Evolutionary conservation across 768 basidiomycete species (phyloP), one percentile per base, ranked within the genome.

Genomic region (Scleroderma bovista): DNA sequence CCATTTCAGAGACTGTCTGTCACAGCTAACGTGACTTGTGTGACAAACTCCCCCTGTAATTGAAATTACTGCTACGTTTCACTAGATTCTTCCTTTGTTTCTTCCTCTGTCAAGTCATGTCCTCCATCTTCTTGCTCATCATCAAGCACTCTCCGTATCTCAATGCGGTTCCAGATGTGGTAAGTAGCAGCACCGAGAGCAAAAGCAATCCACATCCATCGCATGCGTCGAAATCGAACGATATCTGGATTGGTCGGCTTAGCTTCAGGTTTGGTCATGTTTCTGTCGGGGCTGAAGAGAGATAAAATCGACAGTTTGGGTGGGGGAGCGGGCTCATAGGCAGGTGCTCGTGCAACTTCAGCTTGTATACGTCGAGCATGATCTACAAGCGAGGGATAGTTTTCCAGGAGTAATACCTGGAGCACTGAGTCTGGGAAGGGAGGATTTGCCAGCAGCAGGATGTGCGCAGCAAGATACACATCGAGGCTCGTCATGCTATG

Each of bases 401-500:
- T 74, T 6, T 77, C 75, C 2, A 58, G 59, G 9, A 89, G 61
- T 3, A 86, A 72, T 52, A 72, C 70, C 58, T 76, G 72, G 8
- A 91, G 53, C 15, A 81, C 61, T 3, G 79, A 66, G 55, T 88
- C 81, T 1, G 85, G 81, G 49, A 82, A 83, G 33, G 79, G 76
- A 6, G 83, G 77, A 40, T 75, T 65, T 3, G 74, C 52, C 3
- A 90, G 67, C 29, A 88, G 70, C 29, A 88, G 72, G 23, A 84
- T 69, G 53, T 88, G 84, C 6, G 87, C 77, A 16, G 88, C 84
- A 17, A 90, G 67, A 33, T 80, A 61, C 20, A 85, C 62, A 53
- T 92, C 89, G 16, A 89, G 63, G 5, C 76, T 74, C 1, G 84
- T 80, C 12, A 76, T 75, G 41, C 88, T 91, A 47, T 17, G 32